These are phyloP conservation scores for Lignosus rhinocerotis DNA, from an alignment of 1,284 basidiomycete genomes.

Conservation along the genomic window DNA sequence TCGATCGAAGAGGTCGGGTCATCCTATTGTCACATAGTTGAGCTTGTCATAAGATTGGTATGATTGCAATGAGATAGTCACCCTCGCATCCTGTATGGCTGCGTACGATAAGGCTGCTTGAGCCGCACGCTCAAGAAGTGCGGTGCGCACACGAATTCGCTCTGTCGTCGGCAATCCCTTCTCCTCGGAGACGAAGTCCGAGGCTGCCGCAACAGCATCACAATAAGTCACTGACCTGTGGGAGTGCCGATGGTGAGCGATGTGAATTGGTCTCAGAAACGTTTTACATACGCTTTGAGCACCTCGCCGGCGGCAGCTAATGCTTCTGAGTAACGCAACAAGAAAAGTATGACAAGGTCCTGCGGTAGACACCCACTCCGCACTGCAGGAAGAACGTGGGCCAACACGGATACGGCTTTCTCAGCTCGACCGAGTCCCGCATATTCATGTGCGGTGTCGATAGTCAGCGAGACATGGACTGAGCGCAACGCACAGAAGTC, in stretches of 20 bases:
- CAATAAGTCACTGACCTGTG: conserved; percentile 56
- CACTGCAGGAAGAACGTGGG: conserved; percentile 50
- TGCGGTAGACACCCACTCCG: conserved; percentile 45
- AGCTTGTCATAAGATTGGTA: conserved; percentile 1
- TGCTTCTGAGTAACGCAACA: conserved; percentile 67
- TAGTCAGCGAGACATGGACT: conserved; percentile 69
- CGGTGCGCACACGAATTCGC: conserved; percentile 58
- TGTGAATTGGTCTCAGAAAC: too few species aligned
- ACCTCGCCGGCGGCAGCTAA: conserved; percentile 65
- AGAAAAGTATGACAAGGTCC: conserved; percentile 53
- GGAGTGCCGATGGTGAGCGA: background rate
- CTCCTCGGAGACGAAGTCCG: conserved; percentile 44
- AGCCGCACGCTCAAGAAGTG: conserved; percentile 66
- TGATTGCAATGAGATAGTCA: conserved; percentile 32
- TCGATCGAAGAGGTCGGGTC: conserved; percentile 62
- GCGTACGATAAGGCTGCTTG: conserved; percentile 70
- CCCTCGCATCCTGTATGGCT: conserved; percentile 67
- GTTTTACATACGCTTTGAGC: conserved; percentile 54
- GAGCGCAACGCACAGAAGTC: background rate
- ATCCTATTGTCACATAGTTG: conserved; percentile 45
- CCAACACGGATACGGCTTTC: conserved; percentile 66
- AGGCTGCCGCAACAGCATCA: conserved; percentile 53
- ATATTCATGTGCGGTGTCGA: conserved; percentile 78
- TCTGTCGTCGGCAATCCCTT: conserved; percentile 52
- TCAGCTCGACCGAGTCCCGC: conserved; percentile 72